Evolutionary conservation across 345 rosid species (phyloP), one percentile per base, ranked within the genome.

Genomic region (Pistacia integerrima): DNA sequence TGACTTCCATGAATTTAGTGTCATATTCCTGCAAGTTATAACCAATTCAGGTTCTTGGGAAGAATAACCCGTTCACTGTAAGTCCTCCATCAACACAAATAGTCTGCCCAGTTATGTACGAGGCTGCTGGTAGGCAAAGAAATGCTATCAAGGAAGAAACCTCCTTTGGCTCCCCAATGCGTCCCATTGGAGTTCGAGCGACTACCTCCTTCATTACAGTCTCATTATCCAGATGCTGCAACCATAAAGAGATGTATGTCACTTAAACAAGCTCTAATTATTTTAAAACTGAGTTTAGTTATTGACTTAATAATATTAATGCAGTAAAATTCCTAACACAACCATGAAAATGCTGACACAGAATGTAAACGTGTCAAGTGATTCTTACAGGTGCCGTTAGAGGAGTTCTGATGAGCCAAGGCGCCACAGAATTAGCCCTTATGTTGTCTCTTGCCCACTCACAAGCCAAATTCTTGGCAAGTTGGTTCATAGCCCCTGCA

Each of bases 381-480:
- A 4, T 6, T 20, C n/a, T 12, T 80, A 85, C 89, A 2, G 56
- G 36, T 11, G 71, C 58, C 2, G 66, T 30, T 0, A 82, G 35
- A 0, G 88, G 52, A 22, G 91, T 90, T 44, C 8, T 64, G 71
- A 82, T 77, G 44, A 69, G 36, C 82, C 78, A 79, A 18, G 93
- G 94, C 1, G 93, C 87, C n/a, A 89, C 88, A 25, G 81, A 69
- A 33, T 92, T 90, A 33, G 82, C 64, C 79, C 94, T 82, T 74
- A 90, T 88, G n/a, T 79, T 82, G 70, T 90, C 94, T 7, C 75
- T 86, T 9, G 90, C 92, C 92, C 97, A 89, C 75, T 90, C 94
- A 58, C 93, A 92, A n/a, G 94, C 92, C 78, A 89, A 77, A 60
- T 84, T 84, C 77, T 69, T 90, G 1, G 94, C 57, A 30, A 90